Conservation (phyloP, 2,329 filamentous ascomycete species). For the Cryoendolithus antarcticus region DNA sequence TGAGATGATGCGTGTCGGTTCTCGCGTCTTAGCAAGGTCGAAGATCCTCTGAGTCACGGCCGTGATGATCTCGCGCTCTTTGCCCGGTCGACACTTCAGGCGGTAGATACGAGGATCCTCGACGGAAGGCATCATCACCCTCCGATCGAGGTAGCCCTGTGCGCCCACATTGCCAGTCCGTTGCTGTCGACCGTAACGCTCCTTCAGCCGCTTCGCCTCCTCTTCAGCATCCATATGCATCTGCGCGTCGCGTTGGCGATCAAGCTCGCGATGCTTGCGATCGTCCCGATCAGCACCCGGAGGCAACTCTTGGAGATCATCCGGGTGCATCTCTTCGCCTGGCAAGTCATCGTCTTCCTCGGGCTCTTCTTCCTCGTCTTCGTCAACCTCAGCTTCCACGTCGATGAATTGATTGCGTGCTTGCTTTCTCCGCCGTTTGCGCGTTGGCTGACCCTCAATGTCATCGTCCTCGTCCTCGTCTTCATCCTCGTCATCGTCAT, state of each 20-base stretch:
- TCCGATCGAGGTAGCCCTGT: conserved; percentile 68
- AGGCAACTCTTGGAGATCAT: conserved; percentile 67
- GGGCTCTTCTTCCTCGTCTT: conserved; percentile 73
- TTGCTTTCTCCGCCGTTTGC: conserved; percentile 66
- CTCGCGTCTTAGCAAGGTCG: conserved; percentile 64
- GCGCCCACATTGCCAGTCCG: conserved; percentile 52
- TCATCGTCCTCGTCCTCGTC: conserved; percentile 47
- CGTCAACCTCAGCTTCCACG: conserved; percentile 95
- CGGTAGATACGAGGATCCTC: conserved; percentile 96
- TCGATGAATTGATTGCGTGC: conserved; percentile 82
- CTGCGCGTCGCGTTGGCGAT: conserved; percentile 78
- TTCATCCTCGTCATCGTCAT: conserved; percentile 37
- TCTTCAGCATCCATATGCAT: conserved; percentile 87
- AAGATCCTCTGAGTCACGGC: conserved; percentile 80
- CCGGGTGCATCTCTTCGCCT: conserved; percentile 76
- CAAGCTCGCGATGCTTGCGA: conserved; percentile 82
- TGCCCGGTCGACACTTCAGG: conserved; percentile 84
- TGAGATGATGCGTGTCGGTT: conserved; percentile 72
- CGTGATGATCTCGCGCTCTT: conserved; percentile 83
- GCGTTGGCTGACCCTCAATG: conserved; percentile 50
- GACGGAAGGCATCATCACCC: conserved; percentile 78
- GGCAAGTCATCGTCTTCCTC: conserved; percentile 84
- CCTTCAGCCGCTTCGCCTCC: conserved; percentile 72
- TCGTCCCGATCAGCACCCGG: conserved; percentile 75
- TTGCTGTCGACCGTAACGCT: conserved; percentile 69